Evolutionary conservation across 768 basidiomycete species (phyloP).

Genomic region (button mushroom (Agaricus bisporus)): DNA sequence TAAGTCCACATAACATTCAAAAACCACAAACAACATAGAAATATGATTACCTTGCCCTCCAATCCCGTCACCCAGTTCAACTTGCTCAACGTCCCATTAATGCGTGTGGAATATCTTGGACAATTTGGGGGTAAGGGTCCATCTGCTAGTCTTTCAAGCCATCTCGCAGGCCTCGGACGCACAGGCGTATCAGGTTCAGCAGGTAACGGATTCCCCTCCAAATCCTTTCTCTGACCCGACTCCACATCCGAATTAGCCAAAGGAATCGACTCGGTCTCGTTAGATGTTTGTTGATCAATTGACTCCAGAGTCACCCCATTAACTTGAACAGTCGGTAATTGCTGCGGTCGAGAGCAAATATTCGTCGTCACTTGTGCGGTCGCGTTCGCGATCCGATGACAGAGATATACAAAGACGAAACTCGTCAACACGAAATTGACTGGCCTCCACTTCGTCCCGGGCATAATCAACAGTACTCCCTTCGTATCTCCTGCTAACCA

Average conservation of each 20-base stretch:
- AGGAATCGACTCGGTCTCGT: slow-evolving; percentile 10
- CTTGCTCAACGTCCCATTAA: slow-evolving; percentile 24
- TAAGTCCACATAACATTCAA: slow-evolving; percentile 43
- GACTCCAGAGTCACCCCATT: slow-evolving; percentile 14
- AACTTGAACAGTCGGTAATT: slow-evolving; percentile 18
- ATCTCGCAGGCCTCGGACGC: slow-evolving; percentile 27
- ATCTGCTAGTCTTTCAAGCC: slow-evolving; percentile 47
- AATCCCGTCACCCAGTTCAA: slow-evolving; percentile 19
- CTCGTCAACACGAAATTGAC: slow-evolving; percentile 75
- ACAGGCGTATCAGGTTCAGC: slow-evolving; percentile 33
- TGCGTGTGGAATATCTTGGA: slow-evolving; percentile 18
- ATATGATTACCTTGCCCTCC: slow-evolving; percentile 29
- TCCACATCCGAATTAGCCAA: slow-evolving; percentile 12
- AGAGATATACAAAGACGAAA: slow-evolving; percentile 75
- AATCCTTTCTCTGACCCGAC: slow-evolving; percentile 18
- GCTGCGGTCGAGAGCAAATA: slow-evolving; percentile 35
- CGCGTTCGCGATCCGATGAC: slow-evolving; percentile 69
- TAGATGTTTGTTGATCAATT: background rate
- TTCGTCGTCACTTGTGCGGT: slow-evolving; percentile 63
- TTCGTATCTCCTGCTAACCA: slow-evolving; percentile 85
- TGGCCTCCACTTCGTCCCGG: slow-evolving; percentile 67
- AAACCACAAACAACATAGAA: slow-evolving; percentile 46
- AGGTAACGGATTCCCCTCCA: slow-evolving; percentile 16
- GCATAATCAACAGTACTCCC: slow-evolving; percentile 73
- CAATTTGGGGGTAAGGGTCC: slow-evolving; percentile 16